Evolutionary conservation across 129 eudicot species (phyloP).

Genomic region (Helianthus tuberosus): DNA sequence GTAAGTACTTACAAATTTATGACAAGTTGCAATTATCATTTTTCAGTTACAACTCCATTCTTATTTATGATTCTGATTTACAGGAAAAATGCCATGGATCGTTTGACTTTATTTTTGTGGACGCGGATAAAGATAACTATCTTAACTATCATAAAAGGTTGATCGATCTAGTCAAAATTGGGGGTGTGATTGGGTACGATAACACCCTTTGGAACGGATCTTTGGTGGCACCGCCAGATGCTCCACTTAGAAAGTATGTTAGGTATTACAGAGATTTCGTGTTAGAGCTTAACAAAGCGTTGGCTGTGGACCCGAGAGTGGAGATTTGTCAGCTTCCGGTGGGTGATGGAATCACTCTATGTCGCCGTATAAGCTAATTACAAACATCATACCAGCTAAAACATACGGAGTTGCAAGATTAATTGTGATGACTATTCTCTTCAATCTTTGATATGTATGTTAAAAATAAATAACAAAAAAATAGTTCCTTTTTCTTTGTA

Average conservation of each 20-base stretch:
- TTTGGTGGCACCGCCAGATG: conserved; percentile 33
- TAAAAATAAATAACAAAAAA: too few relatives aligned
- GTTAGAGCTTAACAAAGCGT: conserved; percentile 34
- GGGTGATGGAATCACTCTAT: neutral
- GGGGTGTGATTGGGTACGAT: conserved; percentile 36
- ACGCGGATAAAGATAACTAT: conserved; percentile 30
- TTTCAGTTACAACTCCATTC: neutral
- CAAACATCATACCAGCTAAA: neutral
- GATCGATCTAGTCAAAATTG: conserved; percentile 26
- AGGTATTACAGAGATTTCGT: conserved; percentile 34
- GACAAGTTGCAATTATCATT: too few relatives aligned
- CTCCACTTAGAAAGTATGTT: conserved; percentile 26
- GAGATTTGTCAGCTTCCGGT: neutral
- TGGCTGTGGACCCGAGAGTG: neutral
- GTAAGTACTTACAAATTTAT: conserved; percentile 9
- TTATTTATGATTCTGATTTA: neutral
- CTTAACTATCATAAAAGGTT: conserved; percentile 31
- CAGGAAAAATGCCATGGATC: conserved; percentile 29
- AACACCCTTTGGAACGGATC: conserved; percentile 36
- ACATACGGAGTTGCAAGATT: too few relatives aligned
- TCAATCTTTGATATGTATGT: too few relatives aligned
- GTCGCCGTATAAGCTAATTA: neutral
- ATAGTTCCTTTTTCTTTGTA: too few relatives aligned
- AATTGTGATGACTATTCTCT: too few relatives aligned
- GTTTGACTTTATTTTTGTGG: conserved; percentile 37